Conservation (phyloP, 441 rosid species). For the Adansonia gregorii region DNA sequence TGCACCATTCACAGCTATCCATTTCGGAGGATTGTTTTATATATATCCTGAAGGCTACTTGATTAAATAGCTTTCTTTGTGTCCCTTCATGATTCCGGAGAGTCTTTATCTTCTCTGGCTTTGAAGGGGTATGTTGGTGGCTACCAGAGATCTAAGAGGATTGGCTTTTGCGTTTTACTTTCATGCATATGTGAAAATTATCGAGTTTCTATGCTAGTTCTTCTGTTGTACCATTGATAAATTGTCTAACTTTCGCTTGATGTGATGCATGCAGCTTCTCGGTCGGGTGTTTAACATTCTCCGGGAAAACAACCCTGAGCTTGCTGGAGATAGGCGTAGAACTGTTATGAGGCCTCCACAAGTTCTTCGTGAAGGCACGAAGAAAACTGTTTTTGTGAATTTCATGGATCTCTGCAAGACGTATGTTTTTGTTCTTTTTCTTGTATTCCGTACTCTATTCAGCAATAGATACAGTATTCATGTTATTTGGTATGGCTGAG, state of each 20-base stretch:
- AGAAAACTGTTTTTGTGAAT: constrained; percentile 57
- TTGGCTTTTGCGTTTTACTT: too few species aligned
- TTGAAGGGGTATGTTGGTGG: too few species aligned
- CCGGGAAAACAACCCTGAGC: constrained; percentile 54
- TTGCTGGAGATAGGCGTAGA: constrained; percentile 58
- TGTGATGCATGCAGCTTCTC: constrained; percentile 46
- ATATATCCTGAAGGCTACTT: background rate
- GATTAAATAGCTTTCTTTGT: background rate
- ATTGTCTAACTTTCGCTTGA: background rate
- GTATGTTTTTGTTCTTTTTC: constrained; percentile 32
- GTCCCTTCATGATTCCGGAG: background rate
- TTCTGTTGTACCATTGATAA: background rate
- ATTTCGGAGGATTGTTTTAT: background rate
- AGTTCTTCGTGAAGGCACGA: constrained; percentile 56
- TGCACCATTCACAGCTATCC: background rate
- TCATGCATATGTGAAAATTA: background rate
- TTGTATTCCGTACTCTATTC: background rate
- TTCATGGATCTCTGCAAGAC: constrained; percentile 63
- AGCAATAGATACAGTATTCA: too few species aligned
- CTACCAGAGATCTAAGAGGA: too few species aligned
- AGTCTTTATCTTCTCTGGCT: too few species aligned
- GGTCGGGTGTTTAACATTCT: constrained; percentile 47
- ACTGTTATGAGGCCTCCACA: constrained; percentile 60
- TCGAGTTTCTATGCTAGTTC: background rate
- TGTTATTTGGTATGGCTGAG: background rate